Conservation (phyloP, 2,329 filamentous ascomycete genomes). For the Neophaeococcomyces mojaviensis region DNA sequence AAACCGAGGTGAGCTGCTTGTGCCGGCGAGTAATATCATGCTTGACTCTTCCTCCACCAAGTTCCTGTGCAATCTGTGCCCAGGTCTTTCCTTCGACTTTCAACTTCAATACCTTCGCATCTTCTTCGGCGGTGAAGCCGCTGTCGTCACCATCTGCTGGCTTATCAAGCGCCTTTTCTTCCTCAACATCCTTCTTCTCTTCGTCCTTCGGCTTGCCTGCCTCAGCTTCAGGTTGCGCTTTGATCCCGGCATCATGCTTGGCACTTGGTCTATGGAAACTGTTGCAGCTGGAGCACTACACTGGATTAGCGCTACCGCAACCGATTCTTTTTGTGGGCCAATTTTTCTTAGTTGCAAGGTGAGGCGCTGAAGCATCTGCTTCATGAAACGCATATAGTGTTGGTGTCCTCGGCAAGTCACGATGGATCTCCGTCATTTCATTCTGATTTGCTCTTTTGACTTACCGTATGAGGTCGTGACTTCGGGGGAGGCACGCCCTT, state of each 20-base stretch:
- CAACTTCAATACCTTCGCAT: conserved; percentile 22
- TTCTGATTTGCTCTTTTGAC: neutral
- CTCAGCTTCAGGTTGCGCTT: neutral
- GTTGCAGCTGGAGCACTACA: conserved; percentile 1
- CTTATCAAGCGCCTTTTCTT: neutral
- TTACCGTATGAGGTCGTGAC: conserved; percentile 12
- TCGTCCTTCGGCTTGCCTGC: neutral
- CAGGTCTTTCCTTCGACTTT: conserved; percentile 21
- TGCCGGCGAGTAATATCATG: conserved; percentile 17
- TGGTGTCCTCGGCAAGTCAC: too few species aligned
- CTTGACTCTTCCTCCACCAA: conserved; percentile 9
- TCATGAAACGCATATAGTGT: too few species aligned
- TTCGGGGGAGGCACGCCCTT: conserved; percentile 16
- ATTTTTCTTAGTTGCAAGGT: neutral
- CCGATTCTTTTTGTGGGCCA: too few species aligned
- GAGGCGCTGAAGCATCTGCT: too few species aligned
- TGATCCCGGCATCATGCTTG: conserved; percentile 1
- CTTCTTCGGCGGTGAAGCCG: conserved; percentile 19
- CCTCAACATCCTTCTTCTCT: neutral
- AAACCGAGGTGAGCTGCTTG: conserved; percentile 17
- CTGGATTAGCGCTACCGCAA: neutral
- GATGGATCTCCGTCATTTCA: neutral
- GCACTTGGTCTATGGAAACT: conserved; percentile 5
- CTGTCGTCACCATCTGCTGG: neutral
- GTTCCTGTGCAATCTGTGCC: conserved; percentile 18